Evolutionary conservation across 2,329 filamentous ascomycete species (phyloP).

Genomic region (Xylaria digitata): DNA sequence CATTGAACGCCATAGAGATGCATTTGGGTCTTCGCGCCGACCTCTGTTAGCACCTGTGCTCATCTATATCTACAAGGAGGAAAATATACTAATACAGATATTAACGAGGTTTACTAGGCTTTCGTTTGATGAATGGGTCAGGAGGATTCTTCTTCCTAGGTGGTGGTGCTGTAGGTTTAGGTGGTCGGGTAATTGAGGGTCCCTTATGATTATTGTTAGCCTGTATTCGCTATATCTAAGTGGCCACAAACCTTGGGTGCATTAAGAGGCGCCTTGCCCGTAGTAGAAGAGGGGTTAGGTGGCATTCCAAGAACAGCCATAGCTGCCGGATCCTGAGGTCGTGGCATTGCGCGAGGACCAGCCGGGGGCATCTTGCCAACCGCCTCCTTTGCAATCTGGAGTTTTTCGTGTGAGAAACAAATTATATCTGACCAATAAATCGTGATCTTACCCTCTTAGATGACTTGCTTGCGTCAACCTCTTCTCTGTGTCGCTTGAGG

Average conservation of each 20-base stretch:
- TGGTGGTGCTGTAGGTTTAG: conserved; percentile 35
- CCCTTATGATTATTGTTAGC: conserved; percentile 42
- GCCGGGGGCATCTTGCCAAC: conserved; percentile 42
- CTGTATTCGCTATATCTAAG: background rate
- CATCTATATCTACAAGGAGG: conserved; percentile 22
- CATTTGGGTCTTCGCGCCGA: conserved; percentile 4
- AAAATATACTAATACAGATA: background rate
- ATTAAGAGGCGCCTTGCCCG: conserved; percentile 27
- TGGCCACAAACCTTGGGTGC: conserved; percentile 32
- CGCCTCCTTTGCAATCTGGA: conserved; percentile 42
- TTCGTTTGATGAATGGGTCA: conserved; percentile 47
- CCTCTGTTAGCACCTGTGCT: background rate
- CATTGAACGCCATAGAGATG: conserved; percentile 34
- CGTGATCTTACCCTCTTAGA: conserved; percentile 46
- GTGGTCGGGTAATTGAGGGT: conserved; percentile 39
- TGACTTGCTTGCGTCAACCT: conserved; percentile 41
- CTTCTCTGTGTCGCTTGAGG: conserved; percentile 46
- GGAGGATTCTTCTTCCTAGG: conserved; percentile 34
- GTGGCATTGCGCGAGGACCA: conserved; percentile 45
- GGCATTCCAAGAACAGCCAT: conserved; percentile 48
- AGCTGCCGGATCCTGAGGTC: conserved; percentile 48
- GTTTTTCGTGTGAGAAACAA: conserved; percentile 30
- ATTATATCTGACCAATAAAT: background rate
- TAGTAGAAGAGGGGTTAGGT: conserved; percentile 26
- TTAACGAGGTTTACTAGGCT: conserved; percentile 45